phyloP scores from a whole-genome alignment of 176 grass and related monocot species.

The Oryza brachyantha region DNA sequence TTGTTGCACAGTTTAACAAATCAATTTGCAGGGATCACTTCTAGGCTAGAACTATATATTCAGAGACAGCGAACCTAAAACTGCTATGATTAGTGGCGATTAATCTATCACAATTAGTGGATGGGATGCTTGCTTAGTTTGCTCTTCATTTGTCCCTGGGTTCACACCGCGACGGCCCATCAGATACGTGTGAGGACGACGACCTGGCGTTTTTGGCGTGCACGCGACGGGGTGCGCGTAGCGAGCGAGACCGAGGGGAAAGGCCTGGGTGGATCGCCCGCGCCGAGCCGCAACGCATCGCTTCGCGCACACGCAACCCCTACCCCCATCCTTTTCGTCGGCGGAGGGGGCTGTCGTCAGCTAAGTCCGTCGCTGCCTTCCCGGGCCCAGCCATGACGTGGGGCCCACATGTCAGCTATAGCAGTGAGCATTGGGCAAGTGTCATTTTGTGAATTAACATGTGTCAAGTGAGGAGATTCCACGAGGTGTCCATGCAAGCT shows the following conservation, averaged over 20 bases:
- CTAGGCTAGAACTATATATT: background rate
- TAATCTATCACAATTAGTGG: background rate
- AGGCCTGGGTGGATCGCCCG: background rate
- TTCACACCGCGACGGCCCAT: slow-evolving; percentile 22
- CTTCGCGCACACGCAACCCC: slow-evolving; percentile 27
- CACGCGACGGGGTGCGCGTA: slow-evolving; percentile 16
- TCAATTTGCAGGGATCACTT: background rate
- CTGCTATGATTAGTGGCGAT: background rate
- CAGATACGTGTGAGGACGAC: background rate
- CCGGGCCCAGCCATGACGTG: background rate
- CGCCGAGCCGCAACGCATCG: slow-evolving; percentile 20
- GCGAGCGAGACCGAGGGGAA: background rate
- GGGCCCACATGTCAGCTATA: background rate
- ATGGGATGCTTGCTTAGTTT: background rate
- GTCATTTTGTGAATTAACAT: background rate
- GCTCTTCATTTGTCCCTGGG: background rate
- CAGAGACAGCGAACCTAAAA: background rate
- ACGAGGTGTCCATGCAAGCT: slow-evolving; percentile 7
- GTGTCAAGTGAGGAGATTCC: slow-evolving; percentile 17
- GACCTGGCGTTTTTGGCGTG: background rate
- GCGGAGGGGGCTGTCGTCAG: no score
- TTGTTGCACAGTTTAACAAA: background rate
- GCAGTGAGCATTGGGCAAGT: background rate
- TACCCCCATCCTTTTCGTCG: background rate
- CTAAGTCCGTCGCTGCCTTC: background rate